phyloP scores from a whole-genome alignment of 2,329 filamentous ascomycete genomes.

The Metarhizium anisopliae region DNA sequence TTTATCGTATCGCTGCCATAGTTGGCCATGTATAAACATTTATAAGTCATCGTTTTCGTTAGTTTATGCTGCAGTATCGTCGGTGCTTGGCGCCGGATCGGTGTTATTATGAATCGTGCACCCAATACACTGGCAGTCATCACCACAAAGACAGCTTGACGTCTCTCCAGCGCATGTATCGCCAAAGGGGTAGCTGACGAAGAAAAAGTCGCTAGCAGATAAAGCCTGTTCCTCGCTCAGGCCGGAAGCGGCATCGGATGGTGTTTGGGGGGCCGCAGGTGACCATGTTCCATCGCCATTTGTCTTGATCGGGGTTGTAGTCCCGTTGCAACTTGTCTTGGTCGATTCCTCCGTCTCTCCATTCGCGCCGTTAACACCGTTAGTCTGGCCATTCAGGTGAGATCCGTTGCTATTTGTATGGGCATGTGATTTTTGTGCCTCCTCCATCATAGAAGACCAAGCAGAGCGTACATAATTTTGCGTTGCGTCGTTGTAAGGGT shows the following conservation, averaged over 20 bases:
- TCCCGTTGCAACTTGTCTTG: constrained; percentile 13
- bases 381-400: constrained; percentile 12
- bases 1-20: not conserved
- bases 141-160: constrained; percentile 46
- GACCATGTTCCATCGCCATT: constrained; percentile 23
- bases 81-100: constrained; percentile 4
- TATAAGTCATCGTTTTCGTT: not conserved
- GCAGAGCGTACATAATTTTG: constrained; percentile 42
- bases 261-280: constrained; percentile 33
- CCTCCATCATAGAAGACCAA: constrained; percentile 31
- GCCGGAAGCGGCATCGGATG: constrained; percentile 36
- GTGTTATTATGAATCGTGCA: constrained; percentile 42
- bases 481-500: constrained; percentile 59
- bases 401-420: constrained; percentile 6
- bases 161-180: constrained; percentile 40
- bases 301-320: constrained; percentile 8
- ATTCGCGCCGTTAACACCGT: constrained; percentile 15
- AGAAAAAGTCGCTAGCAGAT: constrained; percentile 47
- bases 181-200: constrained; percentile 45
- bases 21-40: not conserved
- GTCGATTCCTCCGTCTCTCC: constrained; percentile 12
- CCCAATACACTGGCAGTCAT: constrained; percentile 49
- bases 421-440: constrained; percentile 14
- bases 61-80: not conserved
- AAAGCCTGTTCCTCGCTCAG: constrained; percentile 41